Evolutionary conservation across 176 grass and related monocot genomes (phyloP).

Genomic region (Melocanna baccifera): DNA sequence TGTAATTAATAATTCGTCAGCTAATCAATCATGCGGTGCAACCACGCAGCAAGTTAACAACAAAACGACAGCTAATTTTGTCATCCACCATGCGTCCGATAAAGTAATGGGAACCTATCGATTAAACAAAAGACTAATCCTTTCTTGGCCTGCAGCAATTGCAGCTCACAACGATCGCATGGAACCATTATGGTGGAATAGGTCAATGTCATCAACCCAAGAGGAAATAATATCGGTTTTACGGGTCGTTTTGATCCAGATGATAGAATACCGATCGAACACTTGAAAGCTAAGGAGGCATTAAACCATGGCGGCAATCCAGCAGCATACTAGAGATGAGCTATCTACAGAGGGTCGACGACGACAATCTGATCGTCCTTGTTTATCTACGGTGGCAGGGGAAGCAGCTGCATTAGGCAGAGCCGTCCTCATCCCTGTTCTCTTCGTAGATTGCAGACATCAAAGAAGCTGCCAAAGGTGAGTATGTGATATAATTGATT

Average conservation of each 20-base stretch:
- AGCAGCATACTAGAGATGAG: slow-evolving; percentile 11
- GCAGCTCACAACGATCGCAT: background rate
- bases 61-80: background rate
- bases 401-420: slow-evolving; percentile 3
- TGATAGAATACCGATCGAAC: background rate
- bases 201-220: background rate
- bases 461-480: slow-evolving; percentile 61
- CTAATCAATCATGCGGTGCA: background rate
- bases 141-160: background rate
- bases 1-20: no score
- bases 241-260: background rate
- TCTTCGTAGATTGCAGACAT: slow-evolving; percentile 93
- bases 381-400: slow-evolving; percentile 44
- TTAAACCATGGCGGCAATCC: slow-evolving; percentile 24
- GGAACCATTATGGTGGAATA: background rate
- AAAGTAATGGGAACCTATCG: background rate
- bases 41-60: background rate
- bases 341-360: slow-evolving; percentile 28
- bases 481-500: no score
- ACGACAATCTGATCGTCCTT: background rate
- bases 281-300: slow-evolving; percentile 20
- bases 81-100: background rate
- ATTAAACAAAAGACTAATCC: background rate
- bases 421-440: slow-evolving; percentile 89
- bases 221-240: background rate